A percentile compares a stretch with the other conserved stretches of the same genome.
phyloP scores from a whole-genome alignment of 257 asterid genomes.

The Solanum paucissectum region DNA sequence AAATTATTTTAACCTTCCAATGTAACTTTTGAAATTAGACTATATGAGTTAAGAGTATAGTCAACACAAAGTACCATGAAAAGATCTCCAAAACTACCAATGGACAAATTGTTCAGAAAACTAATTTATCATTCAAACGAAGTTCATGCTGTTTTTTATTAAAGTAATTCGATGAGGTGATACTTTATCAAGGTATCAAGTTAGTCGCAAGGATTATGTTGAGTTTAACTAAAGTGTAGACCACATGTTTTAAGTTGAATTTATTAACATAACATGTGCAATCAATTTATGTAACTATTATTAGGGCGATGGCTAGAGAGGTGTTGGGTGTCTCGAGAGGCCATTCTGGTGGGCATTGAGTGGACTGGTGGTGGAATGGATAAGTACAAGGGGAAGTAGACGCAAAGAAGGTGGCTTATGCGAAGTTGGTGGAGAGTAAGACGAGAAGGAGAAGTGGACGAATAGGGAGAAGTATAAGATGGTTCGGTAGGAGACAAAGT shows the following conservation, averaged over 20 bases:
- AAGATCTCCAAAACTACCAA: accelerated
- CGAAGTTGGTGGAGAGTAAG: background rate
- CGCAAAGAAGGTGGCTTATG: background rate
- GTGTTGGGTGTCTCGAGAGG: background rate
- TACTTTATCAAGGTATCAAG: background rate
- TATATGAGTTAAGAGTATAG: background rate
- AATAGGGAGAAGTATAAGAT: background rate
- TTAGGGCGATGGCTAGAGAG: background rate
- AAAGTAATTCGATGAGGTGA: background rate
- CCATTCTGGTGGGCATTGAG: background rate
- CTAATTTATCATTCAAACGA: background rate
- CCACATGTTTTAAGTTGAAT: background rate
- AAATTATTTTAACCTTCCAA: background rate
- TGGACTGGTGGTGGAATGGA: background rate
- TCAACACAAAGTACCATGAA: background rate
- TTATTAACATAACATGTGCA: background rate
- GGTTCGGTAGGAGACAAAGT: background rate
- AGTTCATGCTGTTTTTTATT: background rate
- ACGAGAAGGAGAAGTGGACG: background rate
- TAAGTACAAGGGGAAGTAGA: background rate
- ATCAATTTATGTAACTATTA: background rate
- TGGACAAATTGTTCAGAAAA: background rate
- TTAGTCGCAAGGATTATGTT: background rate
- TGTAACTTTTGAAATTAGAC: background rate
- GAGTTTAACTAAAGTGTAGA: background rate